A percentile compares a stretch with the other conserved stretches of the same genome.
phyloP scores from a whole-genome alignment of 164 flowering plant species.

The Chimonanthus salicifolius region DNA sequence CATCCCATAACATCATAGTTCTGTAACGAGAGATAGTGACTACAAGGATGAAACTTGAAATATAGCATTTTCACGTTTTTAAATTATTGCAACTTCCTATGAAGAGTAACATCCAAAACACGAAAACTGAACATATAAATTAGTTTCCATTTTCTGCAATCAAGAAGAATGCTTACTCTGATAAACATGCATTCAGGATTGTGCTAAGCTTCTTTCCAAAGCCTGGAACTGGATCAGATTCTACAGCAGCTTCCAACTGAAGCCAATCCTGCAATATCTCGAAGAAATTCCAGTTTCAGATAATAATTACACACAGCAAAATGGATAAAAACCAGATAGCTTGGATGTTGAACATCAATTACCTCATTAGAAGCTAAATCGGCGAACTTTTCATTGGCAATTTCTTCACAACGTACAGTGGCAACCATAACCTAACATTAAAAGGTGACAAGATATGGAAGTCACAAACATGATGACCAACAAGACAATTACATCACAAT shows the following conservation, averaged over 20 bases:
- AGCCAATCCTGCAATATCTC: slow-evolving; percentile 60
- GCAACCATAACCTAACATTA: slow-evolving; percentile 92
- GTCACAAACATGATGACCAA: slow-evolving; percentile 4
- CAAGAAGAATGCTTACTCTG: slow-evolving; percentile 51
- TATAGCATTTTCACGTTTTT: too few relatives aligned
- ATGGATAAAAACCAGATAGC: background rate
- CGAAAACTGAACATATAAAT: background rate
- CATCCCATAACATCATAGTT: background rate
- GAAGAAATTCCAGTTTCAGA: background rate
- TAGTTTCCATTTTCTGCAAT: background rate
- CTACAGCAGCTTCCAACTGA: slow-evolving; percentile 65
- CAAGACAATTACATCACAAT: slow-evolving; percentile 5
- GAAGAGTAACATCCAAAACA: background rate
- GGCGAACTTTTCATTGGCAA: slow-evolving; percentile 73
- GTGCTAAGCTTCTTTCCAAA: slow-evolving; percentile 82
- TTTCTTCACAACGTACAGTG: slow-evolving; percentile 99
- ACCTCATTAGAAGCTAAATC: slow-evolving; percentile 24
- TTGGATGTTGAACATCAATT: background rate
- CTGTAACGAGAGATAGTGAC: too few relatives aligned
- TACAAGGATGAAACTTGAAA: too few relatives aligned
- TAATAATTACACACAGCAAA: background rate
- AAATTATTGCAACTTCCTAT: too few relatives aligned
- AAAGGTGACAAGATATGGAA: background rate
- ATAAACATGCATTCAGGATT: slow-evolving; percentile 50
- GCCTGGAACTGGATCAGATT: slow-evolving; percentile 57